Base-by-base conservation (phyloP, 1,284 basidiomycete species). In the Phlebopus sp. region DNA sequence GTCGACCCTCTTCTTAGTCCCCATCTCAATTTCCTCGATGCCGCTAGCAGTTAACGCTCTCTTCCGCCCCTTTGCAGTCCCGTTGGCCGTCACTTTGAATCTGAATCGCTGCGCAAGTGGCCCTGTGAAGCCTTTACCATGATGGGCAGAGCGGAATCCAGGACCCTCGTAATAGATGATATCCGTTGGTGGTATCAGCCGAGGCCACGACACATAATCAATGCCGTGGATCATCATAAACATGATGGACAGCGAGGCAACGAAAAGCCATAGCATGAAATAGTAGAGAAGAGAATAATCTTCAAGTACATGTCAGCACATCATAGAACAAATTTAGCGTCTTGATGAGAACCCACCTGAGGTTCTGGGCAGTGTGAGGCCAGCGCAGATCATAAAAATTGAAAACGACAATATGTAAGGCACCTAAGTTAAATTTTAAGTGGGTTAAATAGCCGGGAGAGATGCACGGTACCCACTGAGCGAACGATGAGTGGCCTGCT, bases 191-290 rank as follows among this genome's bases (percentile, higher is more conserved):
- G 92, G 87, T 55, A 89, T 82, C 47, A 99, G 79, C 18, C 88
- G 83, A n/a, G 96, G 97, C 88, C 92, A 96, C 18, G 90, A 83
- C 52, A 99, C 94, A 64, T 95, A 97, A 55, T 87, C 80, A 55
- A 92, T 80, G 35, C 88, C 87, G 63, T 96, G 83, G 37, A 83
- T 71, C 68, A 89, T 64, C 58, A 96, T 88, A 69, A 89, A 90
- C 39, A 73, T 55, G 50, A 84, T 67, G 10, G 90, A 75, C 50
- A 83, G 49, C 35, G 77, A 60, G 46, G 87, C 74, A 34, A 95
- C 61, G 42, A 75, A 63, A 59, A 90, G 71, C 88, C 92, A 93
- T 39, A 92, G 72, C 57, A 87, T 59, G 69, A 90, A 83, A 71
- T 92, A 92, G 64, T 87, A 87, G 55, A 80, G 69, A 36, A 90